Percentiles rank a stretch among this genome's conserved stretches.
These are phyloP conservation scores for Talaromyces sp. DNA, from an alignment of 2,329 filamentous ascomycete genomes.

Conservation along the genomic window DNA sequence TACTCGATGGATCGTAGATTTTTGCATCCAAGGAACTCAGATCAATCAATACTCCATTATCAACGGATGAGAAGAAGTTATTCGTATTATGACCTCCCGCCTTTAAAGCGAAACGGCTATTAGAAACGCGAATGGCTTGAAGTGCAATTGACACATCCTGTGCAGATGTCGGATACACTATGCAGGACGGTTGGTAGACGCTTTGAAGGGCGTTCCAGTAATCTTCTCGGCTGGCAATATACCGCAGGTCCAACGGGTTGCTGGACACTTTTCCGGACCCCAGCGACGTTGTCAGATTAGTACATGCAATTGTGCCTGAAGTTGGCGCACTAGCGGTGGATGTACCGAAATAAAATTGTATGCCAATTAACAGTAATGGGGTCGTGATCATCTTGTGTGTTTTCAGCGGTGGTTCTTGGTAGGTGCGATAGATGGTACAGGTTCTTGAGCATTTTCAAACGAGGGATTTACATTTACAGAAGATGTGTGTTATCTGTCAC, in stretches of 20 bases:
- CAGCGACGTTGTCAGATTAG: slow-evolving; percentile 4
- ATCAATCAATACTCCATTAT: slow-evolving; percentile 15
- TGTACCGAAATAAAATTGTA: not conserved
- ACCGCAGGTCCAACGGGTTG: slow-evolving; percentile 20
- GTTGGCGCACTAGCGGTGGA: not conserved
- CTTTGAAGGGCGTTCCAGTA: slow-evolving; percentile 28
- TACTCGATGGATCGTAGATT: not conserved
- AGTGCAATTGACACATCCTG: slow-evolving; percentile 28
- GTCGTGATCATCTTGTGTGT: not conserved
- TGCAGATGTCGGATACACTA: slow-evolving; percentile 25
- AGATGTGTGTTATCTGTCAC: not conserved
- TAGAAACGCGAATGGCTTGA: slow-evolving; percentile 24
- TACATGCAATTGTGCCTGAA: slow-evolving; percentile 3
- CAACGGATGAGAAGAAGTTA: slow-evolving; percentile 25
- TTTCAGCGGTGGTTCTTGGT: not conserved
- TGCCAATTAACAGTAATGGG: not conserved
- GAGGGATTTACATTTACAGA: not conserved
- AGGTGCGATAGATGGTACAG: not conserved
- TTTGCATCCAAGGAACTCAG: slow-evolving; percentile 2
- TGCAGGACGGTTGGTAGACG: slow-evolving; percentile 26
- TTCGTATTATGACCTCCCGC: slow-evolving; percentile 31
- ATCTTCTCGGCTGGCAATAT: slow-evolving; percentile 21
- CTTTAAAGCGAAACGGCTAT: slow-evolving; percentile 27
- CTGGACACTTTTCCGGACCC: slow-evolving; percentile 19
- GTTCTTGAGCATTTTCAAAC: not conserved